Evolutionary conservation across 1,284 basidiomycete genomes (phyloP).

Genomic region (Cerrena zonata): DNA sequence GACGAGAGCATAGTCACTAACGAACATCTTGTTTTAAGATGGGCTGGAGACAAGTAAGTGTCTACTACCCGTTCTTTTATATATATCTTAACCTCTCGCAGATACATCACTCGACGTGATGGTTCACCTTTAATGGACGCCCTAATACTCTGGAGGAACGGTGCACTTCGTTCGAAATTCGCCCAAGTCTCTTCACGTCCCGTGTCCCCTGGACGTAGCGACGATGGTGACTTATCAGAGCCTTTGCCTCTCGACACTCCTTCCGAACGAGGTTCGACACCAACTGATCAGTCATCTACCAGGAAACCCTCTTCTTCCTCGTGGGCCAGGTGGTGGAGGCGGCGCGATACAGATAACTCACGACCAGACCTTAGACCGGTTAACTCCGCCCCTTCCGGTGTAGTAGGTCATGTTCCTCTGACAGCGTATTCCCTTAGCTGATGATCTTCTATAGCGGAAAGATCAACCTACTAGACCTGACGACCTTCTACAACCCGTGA

Average conservation of each 20-base stretch:
- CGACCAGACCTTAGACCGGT: slow-evolving; percentile 22
- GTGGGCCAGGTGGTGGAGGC: slow-evolving; percentile 75
- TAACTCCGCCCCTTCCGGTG: slow-evolving; percentile 18
- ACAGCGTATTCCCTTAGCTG: background rate
- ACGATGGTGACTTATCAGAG: slow-evolving; percentile 17
- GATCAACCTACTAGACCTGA: background rate
- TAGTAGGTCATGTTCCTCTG: slow-evolving; percentile 10
- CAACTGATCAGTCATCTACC: slow-evolving; percentile 29
- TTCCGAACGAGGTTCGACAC: slow-evolving; percentile 7
- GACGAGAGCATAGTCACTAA: slow-evolving; percentile 51
- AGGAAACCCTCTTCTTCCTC: slow-evolving; percentile 53
- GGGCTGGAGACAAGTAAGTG: slow-evolving; percentile 56
- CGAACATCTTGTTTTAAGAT: slow-evolving; percentile 57
- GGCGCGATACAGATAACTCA: slow-evolving; percentile 26
- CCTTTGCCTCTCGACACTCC: background rate
- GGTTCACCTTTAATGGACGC: slow-evolving; percentile 62
- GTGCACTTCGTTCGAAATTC: slow-evolving; percentile 36
- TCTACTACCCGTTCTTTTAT: background rate
- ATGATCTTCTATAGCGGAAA: background rate
- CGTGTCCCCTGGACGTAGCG: slow-evolving; percentile 28
- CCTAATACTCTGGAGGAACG: slow-evolving; percentile 55
- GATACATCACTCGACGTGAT: slow-evolving; percentile 60
- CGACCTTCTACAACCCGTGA: background rate
- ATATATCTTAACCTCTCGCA: slow-evolving; percentile 17
- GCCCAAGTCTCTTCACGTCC: slow-evolving; percentile 24